Evolutionary conservation across 2,329 filamentous ascomycete species (phyloP).

Genomic region (Apiospora marii): DNA sequence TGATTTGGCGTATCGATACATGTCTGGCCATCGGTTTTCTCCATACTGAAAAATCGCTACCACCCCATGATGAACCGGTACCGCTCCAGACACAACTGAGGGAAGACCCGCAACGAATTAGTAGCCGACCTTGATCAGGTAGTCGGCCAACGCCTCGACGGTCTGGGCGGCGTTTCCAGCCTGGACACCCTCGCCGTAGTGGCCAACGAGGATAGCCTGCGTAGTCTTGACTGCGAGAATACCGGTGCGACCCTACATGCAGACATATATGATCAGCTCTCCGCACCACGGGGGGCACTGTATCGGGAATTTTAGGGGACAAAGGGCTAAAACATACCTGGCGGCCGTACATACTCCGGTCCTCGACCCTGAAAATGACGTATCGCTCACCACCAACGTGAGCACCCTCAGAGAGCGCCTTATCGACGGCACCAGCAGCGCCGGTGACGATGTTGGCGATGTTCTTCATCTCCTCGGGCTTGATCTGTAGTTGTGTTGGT

Average conservation of each 20-base stretch:
- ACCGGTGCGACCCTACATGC: conserved; percentile 73
- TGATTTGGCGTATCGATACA: neutral
- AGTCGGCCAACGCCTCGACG: conserved; percentile 85
- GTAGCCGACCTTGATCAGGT: conserved; percentile 81
- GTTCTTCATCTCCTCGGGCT: conserved; percentile 66
- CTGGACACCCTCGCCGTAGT: conserved; percentile 79
- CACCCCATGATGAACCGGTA: neutral
- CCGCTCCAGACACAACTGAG: conserved; percentile 26
- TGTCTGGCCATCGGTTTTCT: neutral
- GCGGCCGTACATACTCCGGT: conserved; percentile 83
- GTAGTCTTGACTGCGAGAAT: conserved; percentile 85
- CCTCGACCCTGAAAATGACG: conserved; percentile 78
- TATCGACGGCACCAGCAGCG: conserved; percentile 60
- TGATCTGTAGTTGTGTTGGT: conserved; percentile 55
- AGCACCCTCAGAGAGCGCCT: conserved; percentile 76
- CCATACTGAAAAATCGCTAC: conserved; percentile 14
- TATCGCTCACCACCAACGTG: conserved; percentile 81
- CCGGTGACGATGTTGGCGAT: conserved; percentile 61
- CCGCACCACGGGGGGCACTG: neutral
- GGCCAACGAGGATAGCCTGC: conserved; percentile 86
- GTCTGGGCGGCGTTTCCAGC: conserved; percentile 80
- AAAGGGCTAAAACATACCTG: conserved; percentile 64
- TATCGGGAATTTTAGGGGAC: neutral
- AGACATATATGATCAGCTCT: conserved; percentile 25
- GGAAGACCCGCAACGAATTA: conserved; percentile 52